These are phyloP conservation scores for Russula sp. DNA, from an alignment of 768 basidiomycete species.

Conservation along the genomic window DNA sequence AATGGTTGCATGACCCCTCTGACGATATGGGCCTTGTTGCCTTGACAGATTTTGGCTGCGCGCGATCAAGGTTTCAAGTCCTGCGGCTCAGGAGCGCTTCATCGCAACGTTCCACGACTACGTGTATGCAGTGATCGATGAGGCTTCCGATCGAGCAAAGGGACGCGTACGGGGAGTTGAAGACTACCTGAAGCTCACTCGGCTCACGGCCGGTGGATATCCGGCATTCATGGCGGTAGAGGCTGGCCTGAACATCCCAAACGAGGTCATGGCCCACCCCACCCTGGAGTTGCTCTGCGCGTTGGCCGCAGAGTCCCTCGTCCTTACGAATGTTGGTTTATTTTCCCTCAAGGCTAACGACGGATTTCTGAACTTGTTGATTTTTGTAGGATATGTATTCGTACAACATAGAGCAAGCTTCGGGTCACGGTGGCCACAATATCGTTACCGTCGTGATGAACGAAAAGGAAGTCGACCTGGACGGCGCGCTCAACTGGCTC, in stretches of 20 bases:
- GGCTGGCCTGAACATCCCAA: no score
- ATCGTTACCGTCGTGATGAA: constrained; percentile 37
- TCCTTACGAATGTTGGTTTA: constrained; percentile 33
- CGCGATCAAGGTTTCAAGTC: no score
- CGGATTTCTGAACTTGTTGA: neutral
- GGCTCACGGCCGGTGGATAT: no score
- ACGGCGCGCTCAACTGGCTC: constrained; percentile 35
- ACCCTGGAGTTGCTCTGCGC: no score
- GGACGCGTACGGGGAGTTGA: no score
- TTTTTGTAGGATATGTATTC: constrained; percentile 34
- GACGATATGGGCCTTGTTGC: neutral
- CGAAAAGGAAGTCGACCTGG: constrained; percentile 28
- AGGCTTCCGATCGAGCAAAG: no score
- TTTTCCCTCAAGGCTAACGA: neutral
- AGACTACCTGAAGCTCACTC: no score
- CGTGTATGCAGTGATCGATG: no score
- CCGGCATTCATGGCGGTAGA: no score
- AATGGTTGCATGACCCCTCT: neutral
- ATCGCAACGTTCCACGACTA: no score
- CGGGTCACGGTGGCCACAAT: constrained; percentile 36
- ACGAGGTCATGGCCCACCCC: no score
- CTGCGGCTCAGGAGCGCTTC: neutral
- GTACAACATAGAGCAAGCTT: constrained; percentile 35
- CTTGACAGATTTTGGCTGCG: no score
- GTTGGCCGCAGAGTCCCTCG: neutral